These are phyloP conservation scores for Blastobotrys terrestris DNA, from an alignment of 805 yeast genomes.

Conservation along the genomic window DNA sequence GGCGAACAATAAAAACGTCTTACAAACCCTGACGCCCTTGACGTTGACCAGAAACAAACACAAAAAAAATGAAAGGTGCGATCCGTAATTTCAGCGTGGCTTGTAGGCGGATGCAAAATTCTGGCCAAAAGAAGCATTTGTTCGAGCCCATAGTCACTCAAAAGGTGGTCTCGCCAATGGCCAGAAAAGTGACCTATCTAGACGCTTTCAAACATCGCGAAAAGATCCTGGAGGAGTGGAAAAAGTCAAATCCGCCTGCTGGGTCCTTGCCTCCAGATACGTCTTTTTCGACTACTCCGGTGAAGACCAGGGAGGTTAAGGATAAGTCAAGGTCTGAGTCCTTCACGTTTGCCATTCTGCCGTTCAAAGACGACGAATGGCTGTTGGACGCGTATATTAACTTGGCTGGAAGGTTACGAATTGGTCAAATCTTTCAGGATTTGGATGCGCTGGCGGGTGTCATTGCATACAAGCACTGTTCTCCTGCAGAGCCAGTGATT, in stretches of 20 bases:
- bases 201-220: slow-evolving; percentile 73
- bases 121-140: slow-evolving; percentile 15
- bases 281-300: slow-evolving; percentile 54
- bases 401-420: slow-evolving; percentile 85
- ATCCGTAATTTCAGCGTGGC: background rate
- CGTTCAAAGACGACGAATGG: slow-evolving; percentile 79
- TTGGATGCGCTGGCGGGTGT: slow-evolving; percentile 91
- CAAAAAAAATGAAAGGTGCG: background rate
- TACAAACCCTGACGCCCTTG: background rate
- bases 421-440: slow-evolving; percentile 92
- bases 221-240: slow-evolving; percentile 66
- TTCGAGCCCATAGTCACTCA: slow-evolving; percentile 31
- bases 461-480: slow-evolving; percentile 85
- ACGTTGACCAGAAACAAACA: background rate
- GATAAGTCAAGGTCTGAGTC: slow-evolving; percentile 78
- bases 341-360: slow-evolving; percentile 43
- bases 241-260: slow-evolving; percentile 52
- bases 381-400: slow-evolving; percentile 82
- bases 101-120: background rate
- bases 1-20: background rate
- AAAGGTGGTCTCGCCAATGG: slow-evolving; percentile 33
- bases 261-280: slow-evolving; percentile 14
- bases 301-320: slow-evolving; percentile 60
- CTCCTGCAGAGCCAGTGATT: slow-evolving; percentile 93
- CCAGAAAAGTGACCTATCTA: slow-evolving; percentile 68